A percentile compares a stretch with the other conserved stretches of the same genome.
Conservation (phyloP, 2,329 filamentous ascomycete species). For the Fusarium nodosum region DNA sequence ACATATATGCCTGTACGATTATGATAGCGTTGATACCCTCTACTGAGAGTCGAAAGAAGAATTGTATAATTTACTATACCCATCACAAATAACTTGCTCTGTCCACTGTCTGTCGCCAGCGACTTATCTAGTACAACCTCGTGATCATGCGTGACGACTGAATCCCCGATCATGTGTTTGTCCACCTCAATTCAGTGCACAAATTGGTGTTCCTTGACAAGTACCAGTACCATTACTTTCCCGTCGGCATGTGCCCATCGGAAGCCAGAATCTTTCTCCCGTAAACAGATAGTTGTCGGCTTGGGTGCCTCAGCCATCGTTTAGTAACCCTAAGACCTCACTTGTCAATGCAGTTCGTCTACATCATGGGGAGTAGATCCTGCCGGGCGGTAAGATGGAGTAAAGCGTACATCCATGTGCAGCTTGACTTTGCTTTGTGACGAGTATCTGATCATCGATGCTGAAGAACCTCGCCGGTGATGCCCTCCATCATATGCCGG, state of each 20-base stretch:
- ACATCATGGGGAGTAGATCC: conserved; percentile 47
- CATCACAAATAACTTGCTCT: conserved; percentile 20
- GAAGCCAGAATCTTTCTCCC: too few relatives aligned
- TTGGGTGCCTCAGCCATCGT: too few relatives aligned
- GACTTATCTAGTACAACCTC: conserved; percentile 37
- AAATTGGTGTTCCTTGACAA: background rate
- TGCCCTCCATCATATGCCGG: conserved; percentile 14
- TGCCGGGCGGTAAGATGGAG: conserved; percentile 45
- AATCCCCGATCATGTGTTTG: background rate
- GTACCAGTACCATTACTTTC: background rate
- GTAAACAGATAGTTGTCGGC: background rate
- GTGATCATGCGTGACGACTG: conserved; percentile 13
- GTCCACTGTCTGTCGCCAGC: conserved; percentile 18
- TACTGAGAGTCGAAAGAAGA: conserved; percentile 31
- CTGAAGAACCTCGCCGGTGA: conserved; percentile 32
- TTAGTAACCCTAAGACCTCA: background rate
- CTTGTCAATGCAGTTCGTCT: conserved; percentile 55
- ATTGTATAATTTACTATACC: conserved; percentile 29
- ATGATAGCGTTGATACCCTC: conserved; percentile 42
- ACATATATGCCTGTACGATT: conserved; percentile 40
- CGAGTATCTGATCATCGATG: conserved; percentile 16
- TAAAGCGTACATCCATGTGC: conserved; percentile 48
- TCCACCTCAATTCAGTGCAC: conserved; percentile 8
- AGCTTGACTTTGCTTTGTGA: conserved; percentile 19
- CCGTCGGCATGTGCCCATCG: too few relatives aligned